Conservation (phyloP, 371 early-diverging fungal genomes). For the Mucor sp. region DNA sequence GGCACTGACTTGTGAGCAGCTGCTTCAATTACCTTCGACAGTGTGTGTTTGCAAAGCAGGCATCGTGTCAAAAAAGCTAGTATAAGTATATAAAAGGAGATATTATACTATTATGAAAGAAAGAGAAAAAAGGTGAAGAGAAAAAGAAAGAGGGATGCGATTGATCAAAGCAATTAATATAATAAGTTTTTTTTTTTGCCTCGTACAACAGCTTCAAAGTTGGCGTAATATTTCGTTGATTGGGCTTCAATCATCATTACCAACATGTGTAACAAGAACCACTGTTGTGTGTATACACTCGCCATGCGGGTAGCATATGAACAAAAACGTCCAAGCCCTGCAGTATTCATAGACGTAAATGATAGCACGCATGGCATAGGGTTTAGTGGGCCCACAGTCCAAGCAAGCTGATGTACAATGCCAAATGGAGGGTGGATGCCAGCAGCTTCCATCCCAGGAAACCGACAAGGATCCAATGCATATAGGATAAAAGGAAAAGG, state of each 20-base stretch:
- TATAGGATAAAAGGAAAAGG: neutral
- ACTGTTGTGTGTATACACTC: neutral
- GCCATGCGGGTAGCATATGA: neutral
- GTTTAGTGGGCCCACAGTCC: neutral
- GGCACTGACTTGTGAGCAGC: too few species aligned
- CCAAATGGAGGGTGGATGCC: neutral
- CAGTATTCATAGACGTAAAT: neutral
- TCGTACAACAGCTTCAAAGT: constrained; percentile 5
- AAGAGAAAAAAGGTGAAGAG: neutral
- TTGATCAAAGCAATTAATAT: neutral
- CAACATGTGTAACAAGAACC: neutral
- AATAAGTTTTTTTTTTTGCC: constrained; percentile 8
- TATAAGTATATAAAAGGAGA: neutral
- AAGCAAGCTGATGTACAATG: neutral
- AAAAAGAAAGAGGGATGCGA: neutral
- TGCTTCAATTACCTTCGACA: constrained; percentile 19
- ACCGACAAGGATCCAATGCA: neutral
- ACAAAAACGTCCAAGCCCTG: neutral
- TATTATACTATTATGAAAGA: constrained; percentile 7
- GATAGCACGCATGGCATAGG: neutral
- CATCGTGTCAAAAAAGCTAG: constrained; percentile 3
- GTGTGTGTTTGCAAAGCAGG: constrained; percentile 18
- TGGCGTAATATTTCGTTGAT: neutral
- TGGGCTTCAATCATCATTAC: neutral
- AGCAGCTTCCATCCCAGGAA: neutral